Evolutionary conservation across 192 early-diverging fungal genomes (phyloP).

Genomic region (Coemansia interrupta): DNA sequence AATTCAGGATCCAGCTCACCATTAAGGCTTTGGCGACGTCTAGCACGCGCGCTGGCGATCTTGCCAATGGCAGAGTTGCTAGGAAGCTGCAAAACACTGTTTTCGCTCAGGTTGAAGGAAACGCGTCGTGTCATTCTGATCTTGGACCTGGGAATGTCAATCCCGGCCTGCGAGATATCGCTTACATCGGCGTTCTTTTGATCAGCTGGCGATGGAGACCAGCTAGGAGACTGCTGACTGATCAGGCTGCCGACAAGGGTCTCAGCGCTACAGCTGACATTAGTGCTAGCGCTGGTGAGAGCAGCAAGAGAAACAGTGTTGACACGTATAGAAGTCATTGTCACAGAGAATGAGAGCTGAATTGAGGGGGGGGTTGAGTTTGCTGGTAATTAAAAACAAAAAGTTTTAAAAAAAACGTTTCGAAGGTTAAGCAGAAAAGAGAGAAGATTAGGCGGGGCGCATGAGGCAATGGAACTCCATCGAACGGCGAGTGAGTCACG

Average conservation of each 20-base stretch:
- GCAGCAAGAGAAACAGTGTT: slow-evolving; percentile 36
- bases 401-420: slow-evolving; percentile 1
- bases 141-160: slow-evolving; percentile 17
- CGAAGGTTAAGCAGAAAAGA: not conserved
- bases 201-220: slow-evolving; percentile 3
- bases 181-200: not conserved
- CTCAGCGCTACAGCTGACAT: not conserved
- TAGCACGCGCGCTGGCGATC: slow-evolving; percentile 35
- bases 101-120: slow-evolving; percentile 46
- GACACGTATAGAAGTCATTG: slow-evolving; percentile 54
- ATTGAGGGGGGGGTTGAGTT: not conserved
- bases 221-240: no score
- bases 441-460: not conserved
- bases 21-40: slow-evolving; percentile 15
- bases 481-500: no score
- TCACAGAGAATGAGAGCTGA: not conserved
- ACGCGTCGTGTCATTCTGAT: slow-evolving; percentile 35
- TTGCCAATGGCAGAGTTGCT: slow-evolving; percentile 46
- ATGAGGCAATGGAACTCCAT: no score
- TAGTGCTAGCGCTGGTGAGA: slow-evolving; percentile 2
- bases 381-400: not conserved
- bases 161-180: not conserved
- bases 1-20: slow-evolving; percentile 7
- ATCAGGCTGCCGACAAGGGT: no score
- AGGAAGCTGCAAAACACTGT: slow-evolving; percentile 43